phyloP scores from a whole-genome alignment of 2,329 filamentous ascomycete species.

The Xenoacremonium recifei region DNA sequence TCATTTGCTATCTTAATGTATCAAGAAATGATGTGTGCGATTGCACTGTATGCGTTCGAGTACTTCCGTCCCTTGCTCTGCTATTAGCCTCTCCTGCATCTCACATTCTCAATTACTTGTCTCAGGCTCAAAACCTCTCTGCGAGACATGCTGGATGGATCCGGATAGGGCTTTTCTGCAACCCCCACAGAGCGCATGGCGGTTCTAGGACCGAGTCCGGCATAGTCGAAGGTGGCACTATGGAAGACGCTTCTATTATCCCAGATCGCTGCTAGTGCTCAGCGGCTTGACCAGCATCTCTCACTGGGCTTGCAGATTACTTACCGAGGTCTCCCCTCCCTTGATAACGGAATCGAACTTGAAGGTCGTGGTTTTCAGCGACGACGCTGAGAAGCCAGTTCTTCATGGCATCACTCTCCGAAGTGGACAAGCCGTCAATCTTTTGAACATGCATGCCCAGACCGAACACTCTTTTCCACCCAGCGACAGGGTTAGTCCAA shows the following conservation, averaged over 20 bases:
- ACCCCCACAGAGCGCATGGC: constrained; percentile 51
- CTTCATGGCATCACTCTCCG: constrained; percentile 45
- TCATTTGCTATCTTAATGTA: no score
- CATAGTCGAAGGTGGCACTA: constrained; percentile 50
- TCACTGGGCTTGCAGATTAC: constrained; percentile 14
- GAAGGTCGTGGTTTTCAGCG: constrained; percentile 53
- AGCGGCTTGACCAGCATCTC: no score
- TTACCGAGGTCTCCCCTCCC: constrained; percentile 39
- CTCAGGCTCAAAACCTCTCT: no score
- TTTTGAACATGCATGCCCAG: constrained; percentile 47
- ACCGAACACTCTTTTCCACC: constrained; percentile 54
- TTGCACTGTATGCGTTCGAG: no score
- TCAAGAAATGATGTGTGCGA: no score
- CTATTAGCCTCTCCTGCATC: no score
- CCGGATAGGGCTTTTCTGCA: constrained; percentile 54
- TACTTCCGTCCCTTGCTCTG: no score
- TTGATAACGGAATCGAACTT: constrained; percentile 45
- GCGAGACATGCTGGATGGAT: constrained; percentile 42
- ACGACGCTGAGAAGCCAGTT: constrained; percentile 49
- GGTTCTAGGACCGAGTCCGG: constrained; percentile 44
- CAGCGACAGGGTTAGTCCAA: constrained; percentile 55
- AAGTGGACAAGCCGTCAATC: constrained; percentile 47
- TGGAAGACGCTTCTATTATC: constrained; percentile 55
- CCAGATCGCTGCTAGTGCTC: constrained; percentile 47
- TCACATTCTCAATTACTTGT: no score